Base-by-base conservation (phyloP, 73 alveolate species). In the Breviolum minutum region DNA sequence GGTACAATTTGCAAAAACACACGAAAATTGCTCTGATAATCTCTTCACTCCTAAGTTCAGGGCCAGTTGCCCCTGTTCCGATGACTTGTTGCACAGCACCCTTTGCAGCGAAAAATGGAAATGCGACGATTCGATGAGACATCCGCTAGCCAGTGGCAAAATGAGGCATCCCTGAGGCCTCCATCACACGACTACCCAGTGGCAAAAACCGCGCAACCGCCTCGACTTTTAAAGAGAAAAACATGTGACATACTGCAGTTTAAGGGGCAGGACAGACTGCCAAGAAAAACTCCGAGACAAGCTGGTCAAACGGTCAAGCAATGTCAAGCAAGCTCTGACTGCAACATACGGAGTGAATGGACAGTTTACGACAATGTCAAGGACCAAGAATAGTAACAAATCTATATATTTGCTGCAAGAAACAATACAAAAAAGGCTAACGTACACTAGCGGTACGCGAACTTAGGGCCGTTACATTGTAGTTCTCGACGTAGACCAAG, bases 151-250 rank as follows among this genome's bases (percentile, higher is more conserved):
- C 22, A 12, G 81, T 17, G 9, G 19, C 9, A 8, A 12, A 71
- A 13, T 22, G 13, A 11, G 30, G 82, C 26, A 71, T 32, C 70
- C 30, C 40, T 32, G 61, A 5, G 24, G 40, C 95, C 95, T 88
- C 95, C 95, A 88, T 88, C 73, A 88, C 95, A 10, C 95, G 68
- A 12, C 84, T 88, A n/a, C 95, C 95, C 95, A 88, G 69, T 14
- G 95, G 95, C 95, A 88, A n/a, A 13, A 88, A 88, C 40, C 95
- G 95, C 27, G 95, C 95, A 5, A 88, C 82, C 16, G 95, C 95
- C 95, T 88, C 5, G n/a, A n/a, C n/a, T n/a, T n/a, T n/a, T n/a
- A n/a, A n/a, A n/a, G n/a, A n/a, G n/a, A n/a, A n/a, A n/a, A n/a
- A n/a, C n/a, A 12, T 71, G 0, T 19, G 82, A 40, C 54, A 40